Percentiles rank a stretch among this genome's conserved stretches.
Evolutionary conservation across 108 stramenopile species (phyloP).

Genomic region (Nitzschia putrida): DNA sequence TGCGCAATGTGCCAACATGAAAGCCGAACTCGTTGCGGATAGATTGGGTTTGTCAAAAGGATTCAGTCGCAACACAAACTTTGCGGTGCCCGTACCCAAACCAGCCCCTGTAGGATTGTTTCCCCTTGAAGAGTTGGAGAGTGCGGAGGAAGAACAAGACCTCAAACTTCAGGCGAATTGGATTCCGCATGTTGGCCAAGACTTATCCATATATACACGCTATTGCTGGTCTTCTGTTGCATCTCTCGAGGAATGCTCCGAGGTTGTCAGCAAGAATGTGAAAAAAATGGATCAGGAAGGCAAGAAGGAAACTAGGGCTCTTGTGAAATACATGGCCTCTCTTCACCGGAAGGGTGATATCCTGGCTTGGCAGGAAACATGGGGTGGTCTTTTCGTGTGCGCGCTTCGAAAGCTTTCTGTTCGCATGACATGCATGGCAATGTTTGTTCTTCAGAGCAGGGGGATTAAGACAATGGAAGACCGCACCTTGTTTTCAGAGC

Average conservation of each 20-base stretch:
- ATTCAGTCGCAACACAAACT: conserved; percentile 40
- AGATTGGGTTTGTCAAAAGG: conserved; percentile 46
- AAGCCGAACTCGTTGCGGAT: conserved; percentile 79
- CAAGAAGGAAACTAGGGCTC: background rate
- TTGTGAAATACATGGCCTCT: conserved; percentile 15
- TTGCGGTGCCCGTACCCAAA: conserved; percentile 39
- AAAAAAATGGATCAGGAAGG: background rate
- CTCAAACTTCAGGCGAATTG: conserved; percentile 28
- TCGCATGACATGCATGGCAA: conserved; percentile 46
- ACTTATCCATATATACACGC: conserved; percentile 58
- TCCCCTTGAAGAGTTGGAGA: conserved; percentile 41
- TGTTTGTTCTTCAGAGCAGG: conserved; percentile 53
- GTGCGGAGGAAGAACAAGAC: conserved; percentile 53
- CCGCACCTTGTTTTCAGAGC: conserved; percentile 48
- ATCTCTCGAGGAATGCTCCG: conserved; percentile 60
- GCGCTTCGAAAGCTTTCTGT: conserved; percentile 62
- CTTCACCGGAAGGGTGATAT: conserved; percentile 46
- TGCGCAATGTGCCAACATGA: conserved; percentile 67
- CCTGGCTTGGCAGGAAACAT: conserved; percentile 70
- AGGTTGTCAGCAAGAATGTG: conserved; percentile 23
- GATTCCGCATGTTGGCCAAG: conserved; percentile 55
- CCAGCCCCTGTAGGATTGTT: conserved; percentile 7
- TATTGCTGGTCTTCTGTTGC: conserved; percentile 67
- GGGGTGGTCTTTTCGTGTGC: conserved; percentile 81
- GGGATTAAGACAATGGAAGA: conserved; percentile 30